phyloP scores from a whole-genome alignment of 2,329 filamentous ascomycete genomes.

The Fusarium sp. region DNA sequence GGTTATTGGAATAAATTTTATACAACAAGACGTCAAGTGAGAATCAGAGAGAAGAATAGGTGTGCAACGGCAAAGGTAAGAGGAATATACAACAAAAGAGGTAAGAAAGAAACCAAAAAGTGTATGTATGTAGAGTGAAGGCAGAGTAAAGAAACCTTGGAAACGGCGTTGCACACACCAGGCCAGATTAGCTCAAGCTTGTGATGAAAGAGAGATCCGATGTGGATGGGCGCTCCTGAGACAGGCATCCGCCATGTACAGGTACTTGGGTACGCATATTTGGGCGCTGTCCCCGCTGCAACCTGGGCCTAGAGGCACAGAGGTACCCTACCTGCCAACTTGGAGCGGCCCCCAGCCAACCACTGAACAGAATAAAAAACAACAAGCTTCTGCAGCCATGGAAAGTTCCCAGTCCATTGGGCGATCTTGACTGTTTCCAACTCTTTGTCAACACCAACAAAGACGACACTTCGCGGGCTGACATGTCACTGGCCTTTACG shows the following conservation, averaged over 20 bases:
- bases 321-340: slow-evolving; percentile 3
- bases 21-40: neutral
- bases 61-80: neutral
- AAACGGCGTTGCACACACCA: slow-evolving; percentile 33
- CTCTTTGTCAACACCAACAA: slow-evolving; percentile 1
- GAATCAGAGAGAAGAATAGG: neutral
- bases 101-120: slow-evolving; percentile 18
- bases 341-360: slow-evolving; percentile 16
- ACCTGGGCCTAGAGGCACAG: neutral
- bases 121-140: neutral
- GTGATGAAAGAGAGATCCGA: slow-evolving; percentile 33
- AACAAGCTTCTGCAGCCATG: slow-evolving; percentile 8
- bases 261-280: slow-evolving; percentile 16
- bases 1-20: slow-evolving; percentile 3
- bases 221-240: slow-evolving; percentile 35
- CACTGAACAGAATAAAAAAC: slow-evolving; percentile 15
- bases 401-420: slow-evolving; percentile 1
- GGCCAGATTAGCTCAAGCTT: slow-evolving; percentile 17
- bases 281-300: slow-evolving; percentile 35
- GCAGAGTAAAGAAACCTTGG: slow-evolving; percentile 37
- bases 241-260: slow-evolving; percentile 18
- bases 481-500: neutral
- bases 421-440: slow-evolving; percentile 21
- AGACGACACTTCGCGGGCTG: neutral
- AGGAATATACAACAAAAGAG: slow-evolving; percentile 14